Base-by-base conservation (phyloP, 257 asterid species). In the Sherardia arvensis region DNA sequence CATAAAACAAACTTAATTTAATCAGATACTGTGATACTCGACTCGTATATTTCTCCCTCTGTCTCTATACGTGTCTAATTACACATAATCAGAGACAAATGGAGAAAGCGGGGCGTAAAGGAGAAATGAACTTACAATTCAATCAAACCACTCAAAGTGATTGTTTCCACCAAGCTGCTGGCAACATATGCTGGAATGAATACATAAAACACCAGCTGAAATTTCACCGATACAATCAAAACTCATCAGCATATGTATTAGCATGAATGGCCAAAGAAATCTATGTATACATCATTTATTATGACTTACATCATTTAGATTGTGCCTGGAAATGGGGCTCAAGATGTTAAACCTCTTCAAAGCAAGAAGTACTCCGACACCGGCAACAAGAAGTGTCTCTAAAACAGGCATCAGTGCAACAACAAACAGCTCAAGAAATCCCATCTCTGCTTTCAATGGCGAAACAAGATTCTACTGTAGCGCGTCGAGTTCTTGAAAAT, bases 371-470 rank as follows among this genome's bases (percentile, higher is more conserved):
- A 67, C 66, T 3, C 81, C 81, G 48, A 65, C 21, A 25, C 68
- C 78, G 10, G 78, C 66, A 38, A 76, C 43, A 17, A 72, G 20
- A 17, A 76, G 69, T 33, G 81, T 76, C 53, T 76, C 66, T n/a
- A 76, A 21, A 33, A 76, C 78, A 45, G 81, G 81, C 30, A 72
- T 67, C 58, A 76, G 32, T 29, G 81, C 81, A 61, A 76, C 75
- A 15, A 71, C 18, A 58, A 76, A 72, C 70, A 76, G 18, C 3
- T 65, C 75, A 17, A 72, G 28, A 43, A 72, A 72, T 29, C 20
- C 73, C 81, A 65, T 74, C 30, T 36, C 27, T 20, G 22, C 23
- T 28, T n/a, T 10, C 43, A 36, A 10, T 36, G 43, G 43, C 15
- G 11, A 36, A 36, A 36, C 43, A 36, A 36, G 43, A 8, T 36